Evolutionary conservation across 2,329 filamentous ascomycete genomes (phyloP), one percentile per base, ranked within the genome.

Genomic region (Ophiobolus disseminans): DNA sequence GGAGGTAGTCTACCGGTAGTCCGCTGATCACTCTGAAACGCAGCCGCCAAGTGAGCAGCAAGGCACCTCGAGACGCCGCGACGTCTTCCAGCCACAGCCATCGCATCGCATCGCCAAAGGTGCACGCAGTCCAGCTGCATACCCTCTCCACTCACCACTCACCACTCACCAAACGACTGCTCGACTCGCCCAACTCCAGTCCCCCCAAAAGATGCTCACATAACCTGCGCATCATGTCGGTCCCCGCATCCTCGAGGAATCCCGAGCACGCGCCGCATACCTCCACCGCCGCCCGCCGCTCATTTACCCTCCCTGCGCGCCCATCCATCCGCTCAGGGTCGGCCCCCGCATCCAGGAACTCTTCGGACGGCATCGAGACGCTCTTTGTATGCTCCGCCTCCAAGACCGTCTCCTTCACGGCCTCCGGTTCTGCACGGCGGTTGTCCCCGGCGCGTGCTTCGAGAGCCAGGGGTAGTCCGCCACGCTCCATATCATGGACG

Each of bases 341-440:
- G 5, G 49, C 58, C 32, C 59, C 73, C 32, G 61, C 68, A n/a
- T 69, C 74, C 8, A 68, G 67, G 13, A 69, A 70, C 51, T 71
- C 72, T 45, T 80, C 63, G 4, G 69, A 73, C 42, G 71, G 70
- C 45, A 72, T 89, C 58, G 88, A 90, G 69, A 89, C 86, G 2
- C 81, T 95, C 4, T 94, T 89, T 68, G 85, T 83, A 48, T 88
- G 92, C 62, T 83, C 87, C 0, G 84, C 82, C 34, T 86, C 86
- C 49, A 90, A 86, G 66, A 89, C 95, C 53, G 79, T 88, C 41
- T 82, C 84, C 46, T 89, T 89, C 70, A 81, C 72, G 42, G 70
- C 76, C 13, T 50, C 72, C 3, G 54, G 60, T 17, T 48, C 64
- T 11, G 62, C 69, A 7, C 60, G 71, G 37, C 67, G 66, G 14